phyloP scores from a whole-genome alignment of 768 basidiomycete genomes.

The Hebeloma cylindrosporum region DNA sequence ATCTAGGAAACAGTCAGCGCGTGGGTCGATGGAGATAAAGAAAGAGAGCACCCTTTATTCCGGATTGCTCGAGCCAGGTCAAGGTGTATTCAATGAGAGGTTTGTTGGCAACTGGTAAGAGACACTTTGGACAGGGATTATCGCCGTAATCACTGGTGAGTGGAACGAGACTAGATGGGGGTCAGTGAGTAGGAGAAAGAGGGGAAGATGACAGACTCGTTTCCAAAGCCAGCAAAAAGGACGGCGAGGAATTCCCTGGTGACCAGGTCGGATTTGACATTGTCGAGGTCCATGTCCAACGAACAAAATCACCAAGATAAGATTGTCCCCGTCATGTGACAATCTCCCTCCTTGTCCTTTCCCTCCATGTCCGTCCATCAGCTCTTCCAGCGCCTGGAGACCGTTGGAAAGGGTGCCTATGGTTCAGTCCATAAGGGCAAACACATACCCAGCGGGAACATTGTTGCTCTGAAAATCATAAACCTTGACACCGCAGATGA shows the following conservation, averaged over 20 bases:
- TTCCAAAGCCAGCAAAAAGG: conserved; percentile 89
- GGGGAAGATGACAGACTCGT: conserved; percentile 55
- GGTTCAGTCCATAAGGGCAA: conserved; percentile 93
- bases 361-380: conserved; percentile 59
- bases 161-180: conserved; percentile 57
- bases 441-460: conserved; percentile 79
- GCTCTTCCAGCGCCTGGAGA: conserved; percentile 82
- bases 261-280: conserved; percentile 49
- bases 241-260: conserved; percentile 85
- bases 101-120: conserved; percentile 84
- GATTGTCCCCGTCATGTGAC: conserved; percentile 20
- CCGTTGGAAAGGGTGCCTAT: conserved; percentile 94
- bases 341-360: conserved; percentile 3
- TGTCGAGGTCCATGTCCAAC: conserved; percentile 61
- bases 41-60: conserved; percentile 65
- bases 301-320: conserved; percentile 11
- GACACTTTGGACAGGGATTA: conserved; percentile 80
- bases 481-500: conserved; percentile 96
- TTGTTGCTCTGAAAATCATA: conserved; percentile 98
- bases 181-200: conserved; percentile 18
- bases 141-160: conserved; percentile 79
- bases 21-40: conserved; percentile 1
- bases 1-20: conserved; percentile 46
- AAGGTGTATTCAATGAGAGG: conserved; percentile 85
- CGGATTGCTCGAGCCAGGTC: conserved; percentile 84